Evolutionary conservation across 805 yeast genomes (phyloP), one percentile per base, ranked within the genome.

Genomic region (Lachancea sp.): DNA sequence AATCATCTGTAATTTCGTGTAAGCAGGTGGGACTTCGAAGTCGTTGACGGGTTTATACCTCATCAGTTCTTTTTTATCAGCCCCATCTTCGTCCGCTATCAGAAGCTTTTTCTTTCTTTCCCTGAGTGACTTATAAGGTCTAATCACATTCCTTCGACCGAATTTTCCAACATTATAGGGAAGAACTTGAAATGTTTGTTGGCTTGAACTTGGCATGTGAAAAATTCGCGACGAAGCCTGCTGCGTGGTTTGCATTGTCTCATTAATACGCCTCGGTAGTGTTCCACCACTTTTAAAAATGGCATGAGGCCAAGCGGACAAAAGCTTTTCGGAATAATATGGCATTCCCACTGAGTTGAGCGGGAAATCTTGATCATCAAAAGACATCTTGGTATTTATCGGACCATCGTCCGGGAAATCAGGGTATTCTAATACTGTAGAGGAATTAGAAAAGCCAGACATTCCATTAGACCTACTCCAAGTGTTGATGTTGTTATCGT

Each of bases 261-360:
- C 66, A 45, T 78, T 83, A 18, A 79, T 69, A 9, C 63, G 63
- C 9, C 62, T 61, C 0, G 88, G 79, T 4, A 83, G 64, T 42
- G 77, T 75, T 1, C 94, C 86, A 2, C 67, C 57, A 47, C 76
- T 77, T 35, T 74, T 71, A 55, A 84, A 86, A 5, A 76, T 67
- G 45, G 71, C 59, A 29, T 80, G 55, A 0, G 90, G 83, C 87
- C 89, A 90, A 11, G 85, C 80, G 0, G 96, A 87, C 7, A 89
- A 67, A 13, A 92, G 69, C 40, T 73, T 73, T 30, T 82, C 84
- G 41, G 77, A 77, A 59, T 87, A 92, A 52, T 80, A 86, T 0
- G 98, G 97, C 75, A 92, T 65, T 8, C 96, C 97, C 2, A 92
- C 68, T 1, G 77, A 56, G 35, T 78, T 80, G 42, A 90, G 68